Conservation (phyloP, 192 early-diverging fungal genomes). For the Coemansia sp. region DNA sequence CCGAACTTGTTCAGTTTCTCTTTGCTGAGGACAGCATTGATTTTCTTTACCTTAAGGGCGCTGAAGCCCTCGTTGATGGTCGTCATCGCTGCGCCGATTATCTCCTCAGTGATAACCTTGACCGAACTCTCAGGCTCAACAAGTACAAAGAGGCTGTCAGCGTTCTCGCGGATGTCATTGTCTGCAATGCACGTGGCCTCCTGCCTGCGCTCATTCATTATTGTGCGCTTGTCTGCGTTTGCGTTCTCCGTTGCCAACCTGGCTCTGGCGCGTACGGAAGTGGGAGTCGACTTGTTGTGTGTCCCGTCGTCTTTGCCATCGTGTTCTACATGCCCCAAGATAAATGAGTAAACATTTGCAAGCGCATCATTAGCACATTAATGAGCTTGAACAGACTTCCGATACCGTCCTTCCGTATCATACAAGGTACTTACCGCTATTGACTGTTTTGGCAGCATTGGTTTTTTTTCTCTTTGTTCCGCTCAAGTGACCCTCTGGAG, state of each 20-base stretch:
- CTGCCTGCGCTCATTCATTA: neutral
- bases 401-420: neutral
- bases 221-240: neutral
- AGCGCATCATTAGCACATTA: too few relatives aligned
- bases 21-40: neutral
- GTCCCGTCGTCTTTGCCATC: neutral
- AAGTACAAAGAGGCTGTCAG: neutral
- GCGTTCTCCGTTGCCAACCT: neutral
- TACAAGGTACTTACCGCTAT: neutral
- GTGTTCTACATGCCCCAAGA: neutral
- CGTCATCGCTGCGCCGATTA: neutral
- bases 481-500: neutral
- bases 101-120: neutral
- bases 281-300: neutral
- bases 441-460: neutral
- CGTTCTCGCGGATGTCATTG: neutral
- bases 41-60: neutral
- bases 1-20: neutral
- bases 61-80: neutral
- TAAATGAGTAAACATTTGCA: neutral
- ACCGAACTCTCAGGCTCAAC: neutral
- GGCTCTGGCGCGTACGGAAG: neutral
- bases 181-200: neutral
- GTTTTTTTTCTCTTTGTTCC: neutral
- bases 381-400: neutral